Evolutionary conservation across 1,284 basidiomycete species (phyloP).

Genomic region (Boletus semigastroideus): DNA sequence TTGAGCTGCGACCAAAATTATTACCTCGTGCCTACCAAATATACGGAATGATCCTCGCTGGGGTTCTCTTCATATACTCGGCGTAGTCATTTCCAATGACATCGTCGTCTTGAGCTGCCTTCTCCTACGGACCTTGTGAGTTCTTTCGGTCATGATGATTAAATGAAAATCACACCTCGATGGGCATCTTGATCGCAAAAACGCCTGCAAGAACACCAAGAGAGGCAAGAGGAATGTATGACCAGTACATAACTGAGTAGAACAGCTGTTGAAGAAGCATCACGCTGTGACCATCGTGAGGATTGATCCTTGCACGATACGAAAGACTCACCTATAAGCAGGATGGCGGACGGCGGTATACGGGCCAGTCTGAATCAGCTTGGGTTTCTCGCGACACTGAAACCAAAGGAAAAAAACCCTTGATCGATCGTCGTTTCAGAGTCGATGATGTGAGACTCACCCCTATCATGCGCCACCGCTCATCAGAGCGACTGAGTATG

Average conservation of each 20-base stretch:
- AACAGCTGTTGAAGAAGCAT: slow-evolving; percentile 31
- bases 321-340: slow-evolving; percentile 26
- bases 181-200: slow-evolving; percentile 35
- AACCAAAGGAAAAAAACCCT: background rate
- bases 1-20: background rate
- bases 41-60: slow-evolving; percentile 34
- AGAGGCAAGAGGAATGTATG: slow-evolving; percentile 33
- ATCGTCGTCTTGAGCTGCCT: slow-evolving; percentile 30
- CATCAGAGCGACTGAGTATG: slow-evolving; percentile 19
- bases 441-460: slow-evolving; percentile 8
- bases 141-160: background rate
- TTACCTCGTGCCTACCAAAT: slow-evolving; percentile 31
- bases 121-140: slow-evolving; percentile 26
- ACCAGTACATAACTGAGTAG: slow-evolving; percentile 37
- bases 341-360: slow-evolving; percentile 37
- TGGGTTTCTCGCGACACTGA: slow-evolving; percentile 34
- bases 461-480: slow-evolving; percentile 32
- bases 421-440: background rate
- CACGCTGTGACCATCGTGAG: slow-evolving; percentile 12
- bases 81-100: slow-evolving; percentile 32
- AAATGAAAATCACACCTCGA: slow-evolving; percentile 28
- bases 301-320: background rate
- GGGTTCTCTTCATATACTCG: slow-evolving; percentile 35
- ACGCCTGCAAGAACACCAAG: slow-evolving; percentile 23
- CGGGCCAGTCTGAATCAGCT: slow-evolving; percentile 29